Evolutionary conservation across 2,329 filamentous ascomycete species (phyloP).

Genomic region (Neonectria punicea): DNA sequence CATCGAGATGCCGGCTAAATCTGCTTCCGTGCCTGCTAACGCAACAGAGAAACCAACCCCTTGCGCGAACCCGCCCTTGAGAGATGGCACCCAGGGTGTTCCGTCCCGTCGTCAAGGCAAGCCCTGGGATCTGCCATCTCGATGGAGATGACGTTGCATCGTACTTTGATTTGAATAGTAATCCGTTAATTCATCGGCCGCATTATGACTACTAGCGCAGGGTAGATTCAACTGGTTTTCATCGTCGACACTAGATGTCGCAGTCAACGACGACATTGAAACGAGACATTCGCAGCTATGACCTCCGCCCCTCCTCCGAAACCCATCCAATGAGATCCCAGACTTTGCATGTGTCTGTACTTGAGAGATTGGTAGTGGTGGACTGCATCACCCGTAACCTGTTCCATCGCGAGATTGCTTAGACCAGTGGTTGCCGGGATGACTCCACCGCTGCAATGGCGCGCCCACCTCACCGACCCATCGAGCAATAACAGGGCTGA

Average conservation of each 20-base stretch:
- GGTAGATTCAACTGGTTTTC: not conserved
- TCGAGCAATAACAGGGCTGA: conserved; percentile 6
- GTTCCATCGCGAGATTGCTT: not conserved
- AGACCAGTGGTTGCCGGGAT: conserved; percentile 5
- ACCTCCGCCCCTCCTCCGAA: not conserved
- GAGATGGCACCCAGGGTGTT: not conserved
- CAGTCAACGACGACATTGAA: not conserved
- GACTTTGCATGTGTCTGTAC: not conserved
- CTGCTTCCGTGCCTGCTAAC: not conserved
- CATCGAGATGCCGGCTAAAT: not conserved
- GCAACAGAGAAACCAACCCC: not conserved
- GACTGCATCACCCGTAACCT: conserved; percentile 6
- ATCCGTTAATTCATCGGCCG: not conserved
- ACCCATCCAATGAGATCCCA: not conserved
- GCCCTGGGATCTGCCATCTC: not conserved
- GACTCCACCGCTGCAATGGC: not conserved
- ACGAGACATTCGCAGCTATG: not conserved
- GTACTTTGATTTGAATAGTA: not conserved
- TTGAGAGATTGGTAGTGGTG: conserved; percentile 11
- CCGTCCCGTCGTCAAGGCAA: not conserved
- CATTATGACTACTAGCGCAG: not conserved
- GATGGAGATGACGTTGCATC: conserved; percentile 10
- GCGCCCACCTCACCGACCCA: not conserved
- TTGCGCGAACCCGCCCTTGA: conserved; percentile 5
- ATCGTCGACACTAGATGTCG: not conserved